phyloP scores from a whole-genome alignment of 352 stramenopile genomes.

The Globisporangium uncinulatum region DNA sequence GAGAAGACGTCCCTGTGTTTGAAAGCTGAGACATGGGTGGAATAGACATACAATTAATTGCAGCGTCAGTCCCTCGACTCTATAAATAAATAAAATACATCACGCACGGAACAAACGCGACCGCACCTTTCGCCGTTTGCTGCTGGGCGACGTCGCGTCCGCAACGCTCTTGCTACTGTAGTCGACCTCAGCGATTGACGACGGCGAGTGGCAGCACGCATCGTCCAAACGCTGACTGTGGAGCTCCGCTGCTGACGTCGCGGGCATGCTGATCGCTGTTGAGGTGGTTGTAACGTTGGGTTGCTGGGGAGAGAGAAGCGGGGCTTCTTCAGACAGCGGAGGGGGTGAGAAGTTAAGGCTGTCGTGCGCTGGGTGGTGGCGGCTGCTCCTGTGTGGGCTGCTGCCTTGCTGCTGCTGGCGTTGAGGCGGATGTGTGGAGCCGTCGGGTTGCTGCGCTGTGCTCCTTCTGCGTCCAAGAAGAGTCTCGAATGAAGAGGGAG shows the following conservation, averaged over 20 bases:
- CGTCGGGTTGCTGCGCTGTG: no score
- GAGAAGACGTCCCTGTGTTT: slow-evolving; percentile 6
- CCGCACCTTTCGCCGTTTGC: slow-evolving; percentile 28
- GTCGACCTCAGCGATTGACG: slow-evolving; percentile 59
- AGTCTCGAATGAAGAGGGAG: no score
- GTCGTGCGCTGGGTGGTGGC: no score
- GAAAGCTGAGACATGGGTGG: background rate
- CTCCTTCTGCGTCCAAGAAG: no score
- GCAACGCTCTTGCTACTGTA: slow-evolving; percentile 6
- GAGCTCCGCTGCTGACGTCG: slow-evolving; percentile 21
- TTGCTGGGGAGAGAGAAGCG: background rate
- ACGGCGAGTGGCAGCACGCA: slow-evolving; percentile 48
- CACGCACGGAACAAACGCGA: background rate
- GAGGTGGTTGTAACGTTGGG: background rate
- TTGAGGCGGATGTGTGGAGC: no score
- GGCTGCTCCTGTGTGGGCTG: no score
- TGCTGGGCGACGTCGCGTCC: background rate
- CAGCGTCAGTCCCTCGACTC: background rate
- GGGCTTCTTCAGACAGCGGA: background rate
- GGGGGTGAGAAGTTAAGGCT: no score
- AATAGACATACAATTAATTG: background rate
- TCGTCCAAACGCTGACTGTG: slow-evolving; percentile 24
- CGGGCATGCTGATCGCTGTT: slow-evolving; percentile 16
- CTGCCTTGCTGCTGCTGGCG: no score
- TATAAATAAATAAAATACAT: background rate